Evolutionary conservation across 2,329 filamentous ascomycete genomes (phyloP).

Genomic region (Fusarium chuoi): DNA sequence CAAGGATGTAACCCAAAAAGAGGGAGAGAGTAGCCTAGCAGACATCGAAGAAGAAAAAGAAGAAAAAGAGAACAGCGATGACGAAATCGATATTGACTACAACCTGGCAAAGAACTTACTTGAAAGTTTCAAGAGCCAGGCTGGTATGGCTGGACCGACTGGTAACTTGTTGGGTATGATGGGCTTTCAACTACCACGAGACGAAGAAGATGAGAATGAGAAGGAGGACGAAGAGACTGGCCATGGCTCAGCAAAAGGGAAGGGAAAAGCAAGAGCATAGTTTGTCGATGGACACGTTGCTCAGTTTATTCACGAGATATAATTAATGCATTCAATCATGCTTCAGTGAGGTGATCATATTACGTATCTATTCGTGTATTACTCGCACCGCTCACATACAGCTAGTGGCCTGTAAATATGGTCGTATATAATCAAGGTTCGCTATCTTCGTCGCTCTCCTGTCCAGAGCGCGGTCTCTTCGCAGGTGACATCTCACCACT

Average conservation of each 20-base stretch:
- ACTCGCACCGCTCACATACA: neutral
- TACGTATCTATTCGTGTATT: slow-evolving; percentile 14
- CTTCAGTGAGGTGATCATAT: slow-evolving; percentile 1
- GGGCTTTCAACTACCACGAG: slow-evolving; percentile 82
- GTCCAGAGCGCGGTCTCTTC: slow-evolving; percentile 54
- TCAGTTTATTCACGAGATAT: neutral
- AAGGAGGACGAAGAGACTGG: slow-evolving; percentile 31
- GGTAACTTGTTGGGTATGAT: slow-evolving; percentile 89
- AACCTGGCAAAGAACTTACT: slow-evolving; percentile 91
- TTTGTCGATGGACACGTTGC: neutral
- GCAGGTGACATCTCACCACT: slow-evolving; percentile 56
- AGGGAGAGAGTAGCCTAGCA: slow-evolving; percentile 24
- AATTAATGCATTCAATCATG: neutral
- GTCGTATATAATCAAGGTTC: slow-evolving; percentile 3
- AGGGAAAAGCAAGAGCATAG: slow-evolving; percentile 4
- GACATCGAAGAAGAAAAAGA: slow-evolving; percentile 58
- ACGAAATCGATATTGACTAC: slow-evolving; percentile 81
- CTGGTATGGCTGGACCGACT: slow-evolving; percentile 83
- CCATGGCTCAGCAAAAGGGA: slow-evolving; percentile 8
- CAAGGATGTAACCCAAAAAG: slow-evolving; percentile 40
- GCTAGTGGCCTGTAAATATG: neutral
- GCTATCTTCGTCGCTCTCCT: slow-evolving; percentile 33
- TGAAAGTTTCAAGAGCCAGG: slow-evolving; percentile 92
- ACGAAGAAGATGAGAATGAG: slow-evolving; percentile 69
- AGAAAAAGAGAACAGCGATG: slow-evolving; percentile 60